Evolutionary conservation across 768 basidiomycete genomes (phyloP).

Genomic region (Mycena rosella): DNA sequence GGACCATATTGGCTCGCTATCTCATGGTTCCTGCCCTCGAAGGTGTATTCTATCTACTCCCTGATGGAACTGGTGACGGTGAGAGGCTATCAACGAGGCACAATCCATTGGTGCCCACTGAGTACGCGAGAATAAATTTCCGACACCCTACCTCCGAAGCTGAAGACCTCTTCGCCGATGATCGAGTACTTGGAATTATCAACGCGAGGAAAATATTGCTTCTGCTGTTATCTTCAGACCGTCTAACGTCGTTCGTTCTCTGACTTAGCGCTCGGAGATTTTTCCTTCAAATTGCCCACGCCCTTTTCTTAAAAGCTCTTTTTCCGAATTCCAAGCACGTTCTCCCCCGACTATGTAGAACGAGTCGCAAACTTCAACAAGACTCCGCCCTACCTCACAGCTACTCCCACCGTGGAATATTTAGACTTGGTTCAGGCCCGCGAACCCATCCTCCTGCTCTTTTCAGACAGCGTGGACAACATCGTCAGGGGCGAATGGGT

Average conservation of each 20-base stretch:
- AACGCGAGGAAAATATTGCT: too few relatives aligned
- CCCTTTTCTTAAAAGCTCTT: not conserved
- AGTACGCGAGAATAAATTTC: not conserved
- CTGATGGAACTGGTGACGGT: not conserved
- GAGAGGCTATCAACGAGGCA: not conserved
- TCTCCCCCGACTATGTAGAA: not conserved
- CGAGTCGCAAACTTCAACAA: not conserved
- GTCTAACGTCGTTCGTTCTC: too few relatives aligned
- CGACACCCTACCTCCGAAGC: not conserved
- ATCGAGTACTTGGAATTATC: constrained; percentile 1
- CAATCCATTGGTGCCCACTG: not conserved
- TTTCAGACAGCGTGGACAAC: constrained; percentile 3
- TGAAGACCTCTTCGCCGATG: not conserved
- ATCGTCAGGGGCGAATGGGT: constrained; percentile 7
- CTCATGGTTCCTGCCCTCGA: too few relatives aligned
- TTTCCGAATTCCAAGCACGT: not conserved
- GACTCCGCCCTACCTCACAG: not conserved
- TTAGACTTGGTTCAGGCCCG: not conserved
- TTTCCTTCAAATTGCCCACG: not conserved
- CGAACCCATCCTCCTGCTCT: not conserved
- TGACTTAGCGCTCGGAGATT: constrained; percentile 1
- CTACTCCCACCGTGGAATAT: not conserved
- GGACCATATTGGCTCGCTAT: too few relatives aligned
- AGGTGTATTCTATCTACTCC: not conserved
- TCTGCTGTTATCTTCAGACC: too few relatives aligned